Evolutionary conservation across 2,329 filamentous ascomycete genomes (phyloP), one percentile per base, ranked within the genome.

Genomic region (Colletotrichum karsti): DNA sequence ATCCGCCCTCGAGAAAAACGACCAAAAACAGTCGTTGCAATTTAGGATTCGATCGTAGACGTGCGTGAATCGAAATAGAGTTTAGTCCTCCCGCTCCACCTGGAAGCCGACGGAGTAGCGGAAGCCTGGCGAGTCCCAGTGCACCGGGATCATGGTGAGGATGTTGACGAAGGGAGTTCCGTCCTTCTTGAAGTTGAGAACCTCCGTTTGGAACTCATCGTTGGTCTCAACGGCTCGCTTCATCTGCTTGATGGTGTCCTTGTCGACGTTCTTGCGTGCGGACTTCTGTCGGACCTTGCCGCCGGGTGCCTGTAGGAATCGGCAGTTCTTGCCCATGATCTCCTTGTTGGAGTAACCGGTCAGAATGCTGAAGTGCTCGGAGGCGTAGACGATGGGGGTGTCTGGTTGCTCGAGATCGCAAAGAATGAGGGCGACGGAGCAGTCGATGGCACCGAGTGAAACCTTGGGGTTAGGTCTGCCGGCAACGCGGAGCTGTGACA

Each of bases 101-200:
- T 94, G 90, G 74, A 97, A 95, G 4, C 94, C 94, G 26, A 97
- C 91, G 56, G 91, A 93, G 75, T 92, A 95, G 69, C 90, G 90
- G 69, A 89, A 88, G 10, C 88, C 86, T 13, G 86, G 83, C 1
- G 86, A 85, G 42, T 93, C 88, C 86, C 90, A 92, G 2, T 83
- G 82, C 35, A 97, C 89, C 0, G 94, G 94, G 59, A 97, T 92
- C 84, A 97, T 93, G n/a, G 92, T 93, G 58, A 97, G 83, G 12
- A 95, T 77, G 73, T 97, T 97, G 83, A 91, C 91, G 75, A 97
- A 97, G 0, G 86, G 85, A 72, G 93, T 87, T 1, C 94, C 94
- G 56, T 92, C 90, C 80, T 94, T 93, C 70, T 92, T 89, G 77
- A 95, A 97, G 76, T 97, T 97, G 76, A 91, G 90, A 13, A 97